Evolutionary conservation across 2,329 filamentous ascomycete species (phyloP), one percentile per base, ranked within the genome.

Genomic region (Dryadomyces quercus-mongolicae): DNA sequence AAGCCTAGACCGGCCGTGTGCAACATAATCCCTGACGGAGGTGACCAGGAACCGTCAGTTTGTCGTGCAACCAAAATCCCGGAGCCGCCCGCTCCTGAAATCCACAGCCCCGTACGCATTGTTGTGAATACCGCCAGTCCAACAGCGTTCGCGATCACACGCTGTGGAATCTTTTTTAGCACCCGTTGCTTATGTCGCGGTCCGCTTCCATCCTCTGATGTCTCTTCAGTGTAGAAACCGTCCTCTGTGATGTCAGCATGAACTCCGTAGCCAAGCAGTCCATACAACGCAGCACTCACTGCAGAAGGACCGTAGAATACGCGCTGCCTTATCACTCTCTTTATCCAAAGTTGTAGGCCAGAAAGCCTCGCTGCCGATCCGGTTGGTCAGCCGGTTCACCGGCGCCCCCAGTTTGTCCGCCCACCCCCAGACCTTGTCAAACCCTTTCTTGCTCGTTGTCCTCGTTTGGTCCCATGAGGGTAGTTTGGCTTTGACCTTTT

Each of bases 1-100:
- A 94, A 88, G 0, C 89, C 89, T 1, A 88, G 78, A 2, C 86
- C 87, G 1, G 88, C 78, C 0, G 87, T 88, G 63, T 92, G 86
- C 31, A 93, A 77, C 68, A 90, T 78, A 64, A 95, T 91, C 34
- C 86, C 89, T 0, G 82, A 86, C 82, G 63, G 75, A 5, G 84
- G 85, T 43, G 85, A 88, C 86, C 86, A 90, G 2, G 69, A 70
- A 2, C 80, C 80, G 60, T 83, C 77, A 16, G 71, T 65, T 54
- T 72, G 72, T 50, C 78, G 75, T n/a, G 74, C 77, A 21, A 84
- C 68, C 25, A 84, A 69, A 10, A 84, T 64, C 18, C 81, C 81
- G 13, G 77, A 80, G 12, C 81, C 81, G 5, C 76, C 79, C 12
- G 79, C 77, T 8, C 80, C 77, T 13, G 76, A 80, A 34, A 71